A percentile compares a stretch with the other conserved stretches of the same genome.
Evolutionary conservation across 495 filamentous ascomycete species (phyloP).

Genomic region (Amorphotheca resinae): DNA sequence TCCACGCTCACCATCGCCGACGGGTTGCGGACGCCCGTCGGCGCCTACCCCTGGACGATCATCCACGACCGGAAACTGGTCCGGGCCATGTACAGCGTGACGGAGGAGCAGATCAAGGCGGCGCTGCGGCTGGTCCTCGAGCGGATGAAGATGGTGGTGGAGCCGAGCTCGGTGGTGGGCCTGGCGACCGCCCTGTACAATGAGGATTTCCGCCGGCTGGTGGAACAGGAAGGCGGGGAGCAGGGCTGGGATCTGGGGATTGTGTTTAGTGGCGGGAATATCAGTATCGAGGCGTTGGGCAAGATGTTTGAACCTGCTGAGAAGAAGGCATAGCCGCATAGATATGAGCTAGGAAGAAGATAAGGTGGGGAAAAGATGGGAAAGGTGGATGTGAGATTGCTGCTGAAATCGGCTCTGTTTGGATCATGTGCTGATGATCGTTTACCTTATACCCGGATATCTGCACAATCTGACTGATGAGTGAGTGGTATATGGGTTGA

Average conservation of each 20-base stretch:
- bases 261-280: conserved; percentile 86
- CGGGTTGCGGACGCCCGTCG: conserved; percentile 77
- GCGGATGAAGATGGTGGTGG: conserved; percentile 82
- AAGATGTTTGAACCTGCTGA: conserved; percentile 39
- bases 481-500: no score
- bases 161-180: conserved; percentile 79
- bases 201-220: conserved; percentile 64
- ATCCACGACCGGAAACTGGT: conserved; percentile 65
- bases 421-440: no score
- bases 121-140: conserved; percentile 74
- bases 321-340: conserved; percentile 8
- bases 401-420: no score
- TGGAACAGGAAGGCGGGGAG: conserved; percentile 56
- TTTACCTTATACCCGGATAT: no score
- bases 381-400: conserved; percentile 21
- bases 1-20: conserved; percentile 77
- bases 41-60: conserved; percentile 63
- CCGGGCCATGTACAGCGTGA: conserved; percentile 60
- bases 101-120: conserved; percentile 68
- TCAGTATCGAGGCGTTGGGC: conserved; percentile 63
- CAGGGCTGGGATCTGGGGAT: conserved; percentile 80
- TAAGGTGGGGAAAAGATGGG: conserved; percentile 24
- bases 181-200: conserved; percentile 75
- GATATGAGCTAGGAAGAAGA: no score
- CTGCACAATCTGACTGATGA: no score